Percentiles rank a stretch among this genome's conserved stretches.
phyloP scores from a whole-genome alignment of 2,329 filamentous ascomycete genomes.

The Verticillium dahliae region DNA sequence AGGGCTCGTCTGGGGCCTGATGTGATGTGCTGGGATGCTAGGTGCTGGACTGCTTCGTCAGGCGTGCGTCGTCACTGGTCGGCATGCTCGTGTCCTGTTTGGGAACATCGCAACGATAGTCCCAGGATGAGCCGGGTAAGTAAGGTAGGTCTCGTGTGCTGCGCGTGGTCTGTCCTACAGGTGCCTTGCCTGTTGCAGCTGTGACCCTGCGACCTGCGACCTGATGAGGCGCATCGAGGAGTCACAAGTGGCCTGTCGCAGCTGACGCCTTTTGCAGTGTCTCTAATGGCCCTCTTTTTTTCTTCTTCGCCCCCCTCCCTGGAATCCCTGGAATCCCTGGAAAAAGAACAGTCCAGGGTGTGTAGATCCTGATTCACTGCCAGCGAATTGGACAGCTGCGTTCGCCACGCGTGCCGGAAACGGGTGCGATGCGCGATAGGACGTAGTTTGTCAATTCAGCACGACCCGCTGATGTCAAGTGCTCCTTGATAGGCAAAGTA shows the following conservation, averaged over 20 bases:
- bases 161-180: not conserved
- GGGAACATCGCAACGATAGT: not conserved
- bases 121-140: not conserved
- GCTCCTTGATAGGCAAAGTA: too few relatives aligned
- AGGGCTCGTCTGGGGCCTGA: too few relatives aligned
- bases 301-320: not conserved
- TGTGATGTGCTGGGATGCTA: too few relatives aligned
- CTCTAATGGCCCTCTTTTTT: not conserved
- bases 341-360: not conserved
- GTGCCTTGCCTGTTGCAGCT: not conserved
- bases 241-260: too few relatives aligned
- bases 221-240: too few relatives aligned
- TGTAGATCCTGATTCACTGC: not conserved
- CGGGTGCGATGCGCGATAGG: not conserved
- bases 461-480: too few relatives aligned
- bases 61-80: too few relatives aligned
- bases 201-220: not conserved
- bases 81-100: too few relatives aligned
- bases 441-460: not conserved
- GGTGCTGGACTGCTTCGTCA: too few relatives aligned
- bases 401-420: not conserved
- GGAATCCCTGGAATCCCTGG: not conserved
- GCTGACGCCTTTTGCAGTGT: not conserved
- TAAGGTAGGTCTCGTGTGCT: not conserved
- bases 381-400: not conserved